These are phyloP conservation scores for Aspergillus olivimuriae DNA, from an alignment of 495 filamentous ascomycete genomes.

Conservation along the genomic window DNA sequence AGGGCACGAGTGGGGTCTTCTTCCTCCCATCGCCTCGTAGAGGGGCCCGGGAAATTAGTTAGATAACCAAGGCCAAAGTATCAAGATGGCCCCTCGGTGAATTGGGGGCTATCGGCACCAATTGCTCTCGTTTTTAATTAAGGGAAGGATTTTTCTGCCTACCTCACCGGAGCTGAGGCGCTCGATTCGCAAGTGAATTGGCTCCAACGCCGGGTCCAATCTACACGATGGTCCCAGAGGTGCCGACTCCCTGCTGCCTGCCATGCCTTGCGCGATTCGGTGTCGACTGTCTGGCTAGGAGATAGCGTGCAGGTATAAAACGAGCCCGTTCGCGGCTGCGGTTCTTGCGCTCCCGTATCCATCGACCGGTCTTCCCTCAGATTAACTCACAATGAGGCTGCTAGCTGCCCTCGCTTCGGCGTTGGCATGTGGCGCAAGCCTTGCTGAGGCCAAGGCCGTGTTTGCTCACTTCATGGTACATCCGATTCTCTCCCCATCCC, in stretches of 20 bases:
- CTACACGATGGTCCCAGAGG: not conserved
- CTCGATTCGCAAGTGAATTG: not conserved
- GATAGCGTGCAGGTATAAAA: not conserved
- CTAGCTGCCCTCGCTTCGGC: conserved; percentile 1
- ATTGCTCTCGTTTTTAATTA: not conserved
- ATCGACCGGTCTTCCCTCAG: not conserved
- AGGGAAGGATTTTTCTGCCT: not conserved
- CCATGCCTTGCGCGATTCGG: not conserved
- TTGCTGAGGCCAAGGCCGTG: not conserved
- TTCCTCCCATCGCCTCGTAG: not conserved
- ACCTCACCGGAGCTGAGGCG: not conserved
- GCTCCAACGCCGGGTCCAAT: not conserved
- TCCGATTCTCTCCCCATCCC: not conserved
- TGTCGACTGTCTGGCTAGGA: not conserved
- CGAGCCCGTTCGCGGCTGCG: not conserved
- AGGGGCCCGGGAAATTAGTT: not conserved
- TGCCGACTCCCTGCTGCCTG: not conserved
- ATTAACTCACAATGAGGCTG: conserved; percentile 1
- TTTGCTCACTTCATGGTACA: not conserved
- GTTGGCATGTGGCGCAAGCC: conserved; percentile 1
- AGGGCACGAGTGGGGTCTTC: not conserved
- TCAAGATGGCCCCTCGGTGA: not conserved
- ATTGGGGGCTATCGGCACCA: not conserved
- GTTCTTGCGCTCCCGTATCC: not conserved
- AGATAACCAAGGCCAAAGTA: not conserved